A percentile compares a stretch with the other conserved stretches of the same genome.
Evolutionary conservation across 805 yeast species (phyloP).

Genomic region (Metschnikowia peoriensis): DNA sequence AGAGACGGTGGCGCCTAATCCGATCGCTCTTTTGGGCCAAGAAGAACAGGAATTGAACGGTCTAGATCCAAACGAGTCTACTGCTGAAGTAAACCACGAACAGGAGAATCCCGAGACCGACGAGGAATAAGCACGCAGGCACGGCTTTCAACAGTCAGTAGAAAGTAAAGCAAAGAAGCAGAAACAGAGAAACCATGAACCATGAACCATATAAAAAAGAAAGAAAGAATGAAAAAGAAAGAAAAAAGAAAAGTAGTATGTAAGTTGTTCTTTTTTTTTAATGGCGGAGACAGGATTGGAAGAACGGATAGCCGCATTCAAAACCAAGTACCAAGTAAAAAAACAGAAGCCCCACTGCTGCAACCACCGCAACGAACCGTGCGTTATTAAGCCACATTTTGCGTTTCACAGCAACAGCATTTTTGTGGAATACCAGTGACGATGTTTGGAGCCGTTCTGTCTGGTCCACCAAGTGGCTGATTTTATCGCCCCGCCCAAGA

Average conservation of each 20-base stretch:
- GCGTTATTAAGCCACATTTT: constrained; percentile 69
- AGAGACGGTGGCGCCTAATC: constrained; percentile 23
- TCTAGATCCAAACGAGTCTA: constrained; percentile 12
- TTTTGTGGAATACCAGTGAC: constrained; percentile 66
- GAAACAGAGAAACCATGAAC: too few relatives aligned
- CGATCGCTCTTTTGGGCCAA: constrained; percentile 30
- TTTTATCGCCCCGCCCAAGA: constrained; percentile 74
- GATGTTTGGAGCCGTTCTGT: constrained; percentile 69
- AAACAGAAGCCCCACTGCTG: constrained; percentile 23
- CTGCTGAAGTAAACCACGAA: constrained; percentile 18
- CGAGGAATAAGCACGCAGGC: background rate
- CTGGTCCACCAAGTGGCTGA: constrained; percentile 70
- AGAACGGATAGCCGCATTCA: constrained; percentile 55
- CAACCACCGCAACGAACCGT: constrained; percentile 37
- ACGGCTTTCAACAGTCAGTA: background rate
- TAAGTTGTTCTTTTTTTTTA: background rate
- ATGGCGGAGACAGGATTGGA: constrained; percentile 34
- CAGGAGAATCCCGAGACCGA: constrained; percentile 5
- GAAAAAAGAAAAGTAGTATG: background rate
- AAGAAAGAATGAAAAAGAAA: background rate
- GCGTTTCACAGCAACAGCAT: constrained; percentile 60
- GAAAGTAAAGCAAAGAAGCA: background rate
- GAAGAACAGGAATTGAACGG: constrained; percentile 38
- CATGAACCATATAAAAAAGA: too few relatives aligned
- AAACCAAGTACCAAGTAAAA: constrained; percentile 48